Evolutionary conservation across 345 rosid genomes (phyloP).

Genomic region (Microthlaspi erraticum): DNA sequence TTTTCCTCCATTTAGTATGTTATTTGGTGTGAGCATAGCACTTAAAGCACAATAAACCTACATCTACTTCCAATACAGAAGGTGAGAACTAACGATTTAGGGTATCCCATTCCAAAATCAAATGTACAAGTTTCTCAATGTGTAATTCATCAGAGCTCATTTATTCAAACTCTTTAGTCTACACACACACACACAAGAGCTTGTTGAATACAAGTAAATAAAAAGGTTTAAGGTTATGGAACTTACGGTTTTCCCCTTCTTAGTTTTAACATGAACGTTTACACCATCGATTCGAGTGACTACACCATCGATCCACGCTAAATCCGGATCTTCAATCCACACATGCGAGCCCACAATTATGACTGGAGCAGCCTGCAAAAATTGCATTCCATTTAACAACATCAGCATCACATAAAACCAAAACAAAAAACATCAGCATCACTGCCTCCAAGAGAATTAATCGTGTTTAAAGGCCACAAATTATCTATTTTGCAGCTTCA

Average conservation of each 20-base stretch:
- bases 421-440: slow-evolving; percentile 29
- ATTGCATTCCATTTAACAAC: slow-evolving; percentile 21
- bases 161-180: slow-evolving; percentile 19
- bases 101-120: slow-evolving; percentile 14
- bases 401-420: slow-evolving; percentile 29
- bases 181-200: not conserved
- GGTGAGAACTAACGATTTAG: not conserved
- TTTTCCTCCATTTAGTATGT: slow-evolving; percentile 3
- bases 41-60: slow-evolving; percentile 17
- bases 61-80: slow-evolving; percentile 4
- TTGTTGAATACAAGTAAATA: slow-evolving; percentile 10
- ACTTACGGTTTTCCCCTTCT: slow-evolving; percentile 65
- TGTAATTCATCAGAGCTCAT: slow-evolving; percentile 20
- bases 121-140: not conserved
- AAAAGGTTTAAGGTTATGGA: not conserved
- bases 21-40: slow-evolving; percentile 18
- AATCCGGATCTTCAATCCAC: slow-evolving; percentile 77
- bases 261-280: slow-evolving; percentile 56
- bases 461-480: not conserved
- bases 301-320: slow-evolving; percentile 81
- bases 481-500: not conserved
- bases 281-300: slow-evolving; percentile 59
- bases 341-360: slow-evolving; percentile 84
- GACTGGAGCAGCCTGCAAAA: slow-evolving; percentile 67
- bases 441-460: not conserved